A percentile compares a stretch with the other conserved stretches of the same genome.
Evolutionary conservation across 495 filamentous ascomycete species (phyloP).

Genomic region (Barbatosphaeria neglecta): DNA sequence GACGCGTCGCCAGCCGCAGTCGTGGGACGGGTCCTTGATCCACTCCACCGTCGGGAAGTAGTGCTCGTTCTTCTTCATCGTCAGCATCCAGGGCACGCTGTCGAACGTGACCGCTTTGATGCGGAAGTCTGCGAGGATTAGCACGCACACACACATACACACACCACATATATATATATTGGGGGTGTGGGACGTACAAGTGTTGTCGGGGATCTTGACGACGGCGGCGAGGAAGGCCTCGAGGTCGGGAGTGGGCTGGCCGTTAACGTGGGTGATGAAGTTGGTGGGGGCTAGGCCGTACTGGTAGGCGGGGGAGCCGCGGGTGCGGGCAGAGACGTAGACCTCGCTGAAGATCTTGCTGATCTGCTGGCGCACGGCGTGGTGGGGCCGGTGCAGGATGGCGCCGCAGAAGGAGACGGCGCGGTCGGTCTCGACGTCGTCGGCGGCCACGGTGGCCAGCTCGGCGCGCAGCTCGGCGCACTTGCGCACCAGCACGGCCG

Average conservation of each 20-base stretch:
- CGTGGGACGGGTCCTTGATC: conserved; percentile 53
- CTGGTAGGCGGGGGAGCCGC: conserved; percentile 81
- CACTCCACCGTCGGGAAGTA: conserved; percentile 92
- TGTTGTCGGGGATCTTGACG: conserved; percentile 84
- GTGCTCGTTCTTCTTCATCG: conserved; percentile 99
- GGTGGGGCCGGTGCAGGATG: conserved; percentile 83
- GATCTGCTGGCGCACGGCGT: conserved; percentile 95
- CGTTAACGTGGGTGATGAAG: conserved; percentile 94
- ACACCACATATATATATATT: neutral
- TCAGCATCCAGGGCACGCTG: conserved; percentile 93
- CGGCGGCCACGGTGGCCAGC: conserved; percentile 77
- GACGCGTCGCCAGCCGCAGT: conserved; percentile 58
- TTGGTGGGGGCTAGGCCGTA: conserved; percentile 93
- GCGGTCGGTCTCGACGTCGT: conserved; percentile 83
- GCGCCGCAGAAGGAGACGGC: conserved; percentile 94
- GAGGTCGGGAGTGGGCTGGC: conserved; percentile 67
- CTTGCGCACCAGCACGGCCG: conserved; percentile 78
- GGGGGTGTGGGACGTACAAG: conserved; percentile 41
- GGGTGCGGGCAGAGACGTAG: conserved; percentile 80
- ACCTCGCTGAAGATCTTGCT: conserved; percentile 90
- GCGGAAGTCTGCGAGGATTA: conserved; percentile 56
- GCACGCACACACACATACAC: neutral
- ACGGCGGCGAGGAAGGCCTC: conserved; percentile 68
- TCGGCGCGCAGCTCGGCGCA: conserved; percentile 65
- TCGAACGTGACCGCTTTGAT: conserved; percentile 92